Percentiles rank a stretch among this genome's conserved stretches.
Conservation (phyloP, 345 rosid genomes). For the Ceriops decandra region DNA sequence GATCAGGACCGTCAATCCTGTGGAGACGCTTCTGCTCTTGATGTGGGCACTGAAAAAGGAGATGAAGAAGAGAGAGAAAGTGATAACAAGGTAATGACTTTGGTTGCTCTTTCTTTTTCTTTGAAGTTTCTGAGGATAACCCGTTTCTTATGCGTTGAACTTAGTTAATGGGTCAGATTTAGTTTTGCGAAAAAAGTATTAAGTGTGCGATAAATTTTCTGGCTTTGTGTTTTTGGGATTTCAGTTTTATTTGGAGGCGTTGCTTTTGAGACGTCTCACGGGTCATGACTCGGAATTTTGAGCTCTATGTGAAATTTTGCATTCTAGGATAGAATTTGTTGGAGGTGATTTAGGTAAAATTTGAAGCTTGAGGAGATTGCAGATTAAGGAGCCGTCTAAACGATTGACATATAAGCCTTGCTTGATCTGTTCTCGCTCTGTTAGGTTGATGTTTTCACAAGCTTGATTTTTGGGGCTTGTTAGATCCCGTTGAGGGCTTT, state of each 20-base stretch:
- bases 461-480: neutral
- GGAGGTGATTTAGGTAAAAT: neutral
- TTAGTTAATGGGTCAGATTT: conserved; percentile 26
- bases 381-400: neutral
- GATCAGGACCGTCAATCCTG: conserved; percentile 40
- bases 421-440: neutral
- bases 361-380: conserved; percentile 1
- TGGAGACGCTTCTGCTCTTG: conserved; percentile 29
- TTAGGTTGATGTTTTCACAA: neutral
- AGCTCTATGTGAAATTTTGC: neutral
- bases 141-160: conserved; percentile 21
- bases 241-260: neutral
- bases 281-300: neutral
- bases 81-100: conserved; percentile 32
- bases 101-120: neutral
- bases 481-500: neutral
- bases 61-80: conserved; percentile 32
- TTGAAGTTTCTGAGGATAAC: conserved; percentile 17
- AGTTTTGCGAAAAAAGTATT: conserved; percentile 9
- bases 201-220: neutral
- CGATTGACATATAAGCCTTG: neutral
- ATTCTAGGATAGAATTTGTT: neutral
- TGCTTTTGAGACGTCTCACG: too few species aligned
- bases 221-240: neutral
- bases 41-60: conserved; percentile 21